Evolutionary conservation across 2,329 filamentous ascomycete species (phyloP).

Genomic region (Pseudogymnoascus sp.): DNA sequence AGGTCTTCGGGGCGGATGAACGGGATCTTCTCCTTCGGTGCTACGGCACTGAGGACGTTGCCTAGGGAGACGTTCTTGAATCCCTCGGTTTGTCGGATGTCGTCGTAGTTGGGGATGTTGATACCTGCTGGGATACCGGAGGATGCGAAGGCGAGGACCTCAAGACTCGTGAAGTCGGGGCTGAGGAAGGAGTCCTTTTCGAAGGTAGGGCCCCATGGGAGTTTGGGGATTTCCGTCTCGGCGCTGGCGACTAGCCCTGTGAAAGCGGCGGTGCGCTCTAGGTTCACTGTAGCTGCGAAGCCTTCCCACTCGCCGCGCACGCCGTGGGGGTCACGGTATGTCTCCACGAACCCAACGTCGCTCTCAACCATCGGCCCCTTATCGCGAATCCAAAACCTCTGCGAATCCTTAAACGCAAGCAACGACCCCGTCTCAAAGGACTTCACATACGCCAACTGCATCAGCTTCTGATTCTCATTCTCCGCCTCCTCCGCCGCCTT

Average conservation of each 20-base stretch:
- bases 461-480: conserved; percentile 65
- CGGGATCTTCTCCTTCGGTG: conserved; percentile 83
- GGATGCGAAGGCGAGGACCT: conserved; percentile 74
- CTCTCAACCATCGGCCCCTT: conserved; percentile 72
- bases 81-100: conserved; percentile 71
- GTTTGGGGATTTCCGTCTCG: conserved; percentile 72
- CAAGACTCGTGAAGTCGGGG: conserved; percentile 90
- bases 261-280: conserved; percentile 83
- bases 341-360: conserved; percentile 79
- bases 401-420: conserved; percentile 69
- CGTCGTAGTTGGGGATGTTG: conserved; percentile 55
- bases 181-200: conserved; percentile 95
- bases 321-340: conserved; percentile 74
- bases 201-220: conserved; percentile 82
- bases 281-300: conserved; percentile 76
- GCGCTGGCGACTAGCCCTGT: conserved; percentile 75
- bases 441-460: conserved; percentile 64
- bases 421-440: conserved; percentile 69
- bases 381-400: conserved; percentile 74
- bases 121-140: conserved; percentile 32
- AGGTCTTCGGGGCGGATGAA: conserved; percentile 78
- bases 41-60: conserved; percentile 85
- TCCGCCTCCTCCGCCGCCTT: conserved; percentile 60
- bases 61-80: conserved; percentile 94
- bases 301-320: conserved; percentile 80